A percentile compares a stretch with the other conserved stretches of the same genome.
Evolutionary conservation across 164 flowering plant species (phyloP).

Genomic region (Platanus orientalis): DNA sequence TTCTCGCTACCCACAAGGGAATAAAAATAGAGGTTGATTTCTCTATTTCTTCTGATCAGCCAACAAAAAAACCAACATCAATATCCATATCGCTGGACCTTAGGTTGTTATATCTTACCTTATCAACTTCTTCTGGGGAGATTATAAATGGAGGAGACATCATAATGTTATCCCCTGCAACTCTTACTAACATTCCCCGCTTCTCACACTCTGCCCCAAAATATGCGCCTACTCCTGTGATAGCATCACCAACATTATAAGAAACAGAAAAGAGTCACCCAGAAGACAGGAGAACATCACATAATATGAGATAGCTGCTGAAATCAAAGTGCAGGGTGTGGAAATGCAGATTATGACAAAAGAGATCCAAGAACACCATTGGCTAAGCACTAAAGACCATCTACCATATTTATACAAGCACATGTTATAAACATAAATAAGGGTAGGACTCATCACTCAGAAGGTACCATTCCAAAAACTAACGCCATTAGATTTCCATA

Average conservation of each 20-base stretch:
- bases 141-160: constrained; percentile 93
- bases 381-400: background rate
- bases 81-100: no score
- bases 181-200: constrained; percentile 88
- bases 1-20: background rate
- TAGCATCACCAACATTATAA: background rate
- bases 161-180: constrained; percentile 86
- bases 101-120: constrained; percentile 46
- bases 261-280: background rate
- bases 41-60: background rate
- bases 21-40: background rate
- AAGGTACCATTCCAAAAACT: background rate
- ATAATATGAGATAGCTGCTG: background rate
- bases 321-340: background rate
- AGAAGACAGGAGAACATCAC: background rate
- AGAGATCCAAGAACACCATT: background rate
- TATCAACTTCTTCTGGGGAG: constrained; percentile 61
- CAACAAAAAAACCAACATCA: background rate
- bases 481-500: background rate
- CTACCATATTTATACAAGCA: no score
- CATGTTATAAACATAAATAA: no score
- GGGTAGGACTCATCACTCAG: no score
- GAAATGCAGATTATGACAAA: background rate
- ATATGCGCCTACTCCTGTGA: constrained; percentile 74
- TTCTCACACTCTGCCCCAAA: constrained; percentile 89